Base-by-base conservation (phyloP, 2,329 filamentous ascomycete species). In the Aspergillus fijiensis region DNA sequence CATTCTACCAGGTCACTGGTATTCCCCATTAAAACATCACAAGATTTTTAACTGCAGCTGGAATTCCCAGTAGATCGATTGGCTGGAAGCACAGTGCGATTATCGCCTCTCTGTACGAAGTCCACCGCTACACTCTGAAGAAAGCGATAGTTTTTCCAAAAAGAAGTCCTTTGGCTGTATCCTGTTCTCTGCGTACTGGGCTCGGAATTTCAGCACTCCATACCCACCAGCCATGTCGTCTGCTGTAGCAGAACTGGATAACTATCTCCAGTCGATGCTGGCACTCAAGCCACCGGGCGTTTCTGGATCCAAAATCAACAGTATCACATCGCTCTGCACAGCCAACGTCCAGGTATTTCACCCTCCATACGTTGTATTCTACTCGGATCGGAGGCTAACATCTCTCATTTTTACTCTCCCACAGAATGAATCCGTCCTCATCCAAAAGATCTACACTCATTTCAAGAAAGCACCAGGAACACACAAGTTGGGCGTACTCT, bases 401-500 rank as follows among this genome's bases (percentile, higher is more conserved):
- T 66, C 16, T 57, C 52, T 61, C 53, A 60, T 60, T 70, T 73
- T 55, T 9, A 45, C 61, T 58, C 29, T 65, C 63, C 19, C 25
- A 64, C 81, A 97, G 95, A 94, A 90, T 79, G 94, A 98, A 81
- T 95, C 92, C 57, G 88, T 93, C 70, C 87, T 99, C 73, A 91
- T 98, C 70, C 92, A 96, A 77, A 97, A 96, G 77, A 89, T 99
- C 73, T 96, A 91, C 80, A 96, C 93, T 67, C 93, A 97, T 74
- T 96, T 98, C 85, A 96, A 96, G 80, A 96, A 95, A 79, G 89
- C 93, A 68, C 91, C 92, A 62, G 87, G 87, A 76, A 96, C 92
- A 76, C 94, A 99, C 86, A 99, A 99, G 81, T 86, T 99, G 78
- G 95, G 95, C 80, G 93, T 97, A 74, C 89, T 99, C 81, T 99